Percentiles rank a stretch among this genome's conserved stretches.
Conservation (phyloP, 1,284 basidiomycete species). For the Trametes polyzona region DNA sequence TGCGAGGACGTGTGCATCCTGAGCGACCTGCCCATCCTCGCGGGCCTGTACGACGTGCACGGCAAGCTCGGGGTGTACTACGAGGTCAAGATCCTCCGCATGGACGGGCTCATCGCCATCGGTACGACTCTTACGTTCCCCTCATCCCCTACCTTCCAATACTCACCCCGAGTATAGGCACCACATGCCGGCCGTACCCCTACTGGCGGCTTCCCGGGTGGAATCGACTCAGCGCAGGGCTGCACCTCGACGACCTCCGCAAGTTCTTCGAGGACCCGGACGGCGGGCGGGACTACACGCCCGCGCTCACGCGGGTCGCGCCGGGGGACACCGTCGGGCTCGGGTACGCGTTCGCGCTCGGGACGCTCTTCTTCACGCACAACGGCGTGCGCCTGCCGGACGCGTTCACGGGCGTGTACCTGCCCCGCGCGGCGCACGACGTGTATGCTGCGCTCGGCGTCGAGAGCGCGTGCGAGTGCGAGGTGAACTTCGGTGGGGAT, state of each 20-base stretch:
- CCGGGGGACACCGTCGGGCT: conserved; percentile 62
- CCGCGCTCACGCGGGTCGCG: conserved; percentile 37
- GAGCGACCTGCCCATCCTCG: conserved; percentile 64
- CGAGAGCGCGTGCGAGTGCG: conserved; percentile 54
- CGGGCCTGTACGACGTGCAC: conserved; percentile 59
- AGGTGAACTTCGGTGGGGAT: conserved; percentile 67
- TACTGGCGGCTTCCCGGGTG: conserved; percentile 70
- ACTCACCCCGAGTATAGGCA: conserved; percentile 44
- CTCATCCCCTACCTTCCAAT: not conserved
- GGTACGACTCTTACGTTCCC: conserved; percentile 42
- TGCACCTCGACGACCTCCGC: conserved; percentile 72
- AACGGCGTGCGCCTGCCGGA: conserved; percentile 61
- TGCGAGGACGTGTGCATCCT: conserved; percentile 59
- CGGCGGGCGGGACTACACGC: conserved; percentile 61
- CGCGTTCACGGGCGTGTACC: conserved; percentile 62
- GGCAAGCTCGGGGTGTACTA: conserved; percentile 64
- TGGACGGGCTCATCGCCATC: conserved; percentile 63
- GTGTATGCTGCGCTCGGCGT: conserved; percentile 70
- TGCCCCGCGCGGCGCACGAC: conserved; percentile 53
- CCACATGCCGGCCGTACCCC: conserved; percentile 68
- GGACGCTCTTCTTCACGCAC: conserved; percentile 65
- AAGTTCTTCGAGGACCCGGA: conserved; percentile 73
- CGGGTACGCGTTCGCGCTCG: conserved; percentile 59
- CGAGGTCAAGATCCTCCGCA: conserved; percentile 56
- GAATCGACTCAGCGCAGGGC: conserved; percentile 65